Evolutionary conservation across 192 early-diverging fungal species (phyloP), one percentile per base, ranked within the genome.

Genomic region (Spizellomyces punctatus): DNA sequence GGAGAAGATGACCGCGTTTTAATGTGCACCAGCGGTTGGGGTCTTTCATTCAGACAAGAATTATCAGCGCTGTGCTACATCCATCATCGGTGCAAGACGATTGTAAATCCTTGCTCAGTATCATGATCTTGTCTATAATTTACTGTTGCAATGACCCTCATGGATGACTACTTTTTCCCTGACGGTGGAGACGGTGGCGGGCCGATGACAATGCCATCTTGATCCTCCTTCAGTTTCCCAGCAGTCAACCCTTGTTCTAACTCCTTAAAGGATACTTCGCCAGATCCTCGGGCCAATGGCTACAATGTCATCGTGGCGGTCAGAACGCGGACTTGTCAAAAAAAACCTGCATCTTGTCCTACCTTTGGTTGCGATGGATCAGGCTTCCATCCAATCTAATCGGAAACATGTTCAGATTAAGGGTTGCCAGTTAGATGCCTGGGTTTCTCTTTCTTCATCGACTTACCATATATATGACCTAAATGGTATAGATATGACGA

Each of bases 311-410:
- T 10, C 12, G 41, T 12, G 44, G 16, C 12, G 46, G 14, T n/a
- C 41, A 64, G 46, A 27, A 16, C 8, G 12, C 50, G 17, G 50
- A 54, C 12, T 64, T 43, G n/a, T 2, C 10, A 6, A 19, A 44
- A 14, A 6, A 36, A 36, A 36, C 27, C 27, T 36, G 3, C 3
- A 16, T 27, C 50, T 10, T 17, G 17, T 12, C n/a, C 14, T 47
- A 67, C 66, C 76, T 92, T 87, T 52, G 93, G 93, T 68, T 95
- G 94, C 27, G 88, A 88, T 17, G 85, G 77, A 46, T 93, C 88
- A 5, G 94, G 94, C 75, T 96, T 98, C 96, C 95, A 98, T 42
- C 94, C 95, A 81, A 98, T 95, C 91, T 89, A 76, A 14, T n/a
- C 54, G n/a, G 7, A 22, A 7, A 7, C 6, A 56, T 0, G 22